A percentile compares a stretch with the other conserved stretches of the same genome.
phyloP scores from a whole-genome alignment of 306 rosid genomes.

The Geum urbanum region DNA sequence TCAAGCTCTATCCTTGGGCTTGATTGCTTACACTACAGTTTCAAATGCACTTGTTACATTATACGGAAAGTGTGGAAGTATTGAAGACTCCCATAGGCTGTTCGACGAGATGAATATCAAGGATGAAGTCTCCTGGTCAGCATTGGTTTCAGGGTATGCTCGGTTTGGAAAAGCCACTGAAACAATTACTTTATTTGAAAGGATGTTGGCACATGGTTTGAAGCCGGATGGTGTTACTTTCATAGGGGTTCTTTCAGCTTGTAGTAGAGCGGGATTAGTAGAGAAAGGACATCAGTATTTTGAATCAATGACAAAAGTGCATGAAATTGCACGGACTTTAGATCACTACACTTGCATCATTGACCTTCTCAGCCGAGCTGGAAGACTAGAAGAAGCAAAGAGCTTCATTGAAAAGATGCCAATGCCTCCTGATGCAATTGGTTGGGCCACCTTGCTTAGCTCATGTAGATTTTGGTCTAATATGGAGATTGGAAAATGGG shows the following conservation, averaged over 20 bases:
- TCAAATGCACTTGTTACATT: slow-evolving; percentile 83
- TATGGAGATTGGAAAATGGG: slow-evolving; percentile 83
- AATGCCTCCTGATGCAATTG: slow-evolving; percentile 67
- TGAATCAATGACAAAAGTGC: slow-evolving; percentile 60
- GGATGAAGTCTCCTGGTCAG: slow-evolving; percentile 94
- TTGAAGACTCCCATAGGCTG: slow-evolving; percentile 53
- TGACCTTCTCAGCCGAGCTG: slow-evolving; percentile 85
- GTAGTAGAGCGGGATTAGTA: slow-evolving; percentile 86
- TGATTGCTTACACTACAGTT: slow-evolving; percentile 61
- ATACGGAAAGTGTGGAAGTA: slow-evolving; percentile 85
- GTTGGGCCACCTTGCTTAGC: slow-evolving; percentile 86
- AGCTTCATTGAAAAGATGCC: slow-evolving; percentile 71
- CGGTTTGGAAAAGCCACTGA: slow-evolving; percentile 74
- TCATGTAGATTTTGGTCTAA: slow-evolving; percentile 66
- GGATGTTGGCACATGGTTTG: slow-evolving; percentile 57
- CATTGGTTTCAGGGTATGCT: slow-evolving; percentile 81
- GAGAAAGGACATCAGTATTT: slow-evolving; percentile 69
- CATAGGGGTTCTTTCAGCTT: slow-evolving; percentile 90
- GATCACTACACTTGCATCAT: slow-evolving; percentile 92
- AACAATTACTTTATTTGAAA: slow-evolving; percentile 63
- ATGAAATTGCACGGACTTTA: slow-evolving; percentile 53
- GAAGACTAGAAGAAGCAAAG: slow-evolving; percentile 75
- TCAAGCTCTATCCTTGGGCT: slow-evolving; percentile 70
- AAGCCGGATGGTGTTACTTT: slow-evolving; percentile 82
- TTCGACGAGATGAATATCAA: slow-evolving; percentile 60